Evolutionary conservation across 1,139 yeast species (phyloP), one percentile per base, ranked within the genome.

Genomic region (Meyerozyma sp.): DNA sequence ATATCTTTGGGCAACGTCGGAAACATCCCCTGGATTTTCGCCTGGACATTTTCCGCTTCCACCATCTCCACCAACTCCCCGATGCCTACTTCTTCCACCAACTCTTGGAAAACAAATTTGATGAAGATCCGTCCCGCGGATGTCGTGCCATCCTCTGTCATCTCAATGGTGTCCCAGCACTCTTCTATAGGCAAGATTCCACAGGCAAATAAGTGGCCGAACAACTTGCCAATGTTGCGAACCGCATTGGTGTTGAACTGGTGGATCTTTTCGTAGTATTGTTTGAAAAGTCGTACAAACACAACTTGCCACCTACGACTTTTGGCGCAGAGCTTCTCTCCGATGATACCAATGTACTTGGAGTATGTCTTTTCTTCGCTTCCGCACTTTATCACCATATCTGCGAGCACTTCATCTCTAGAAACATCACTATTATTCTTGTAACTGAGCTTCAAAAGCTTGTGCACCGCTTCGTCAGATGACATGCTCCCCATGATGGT

Each of bases 401-500:
- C 93, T 9, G 79, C 81, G 35, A 88, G 69, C 50, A 78, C 66
- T 27, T 60, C 61, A 32, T 61, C 53, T 16, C 56, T 51, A 8
- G 51, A 49, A n/a, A 49, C 51, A 28, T 50, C 49, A 20, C 63
- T 61, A 0, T 63, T 61, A 40, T 65, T 70, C 5, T 66, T 60
- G 2, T 73, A 60, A 5, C 71, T 63, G 14, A 83, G 57, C 55
- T 75, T 76, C 37, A 87, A 54, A 10, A 93, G 65, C 59, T 91
- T 91, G 62, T 91, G 98, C 0, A 88, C 90, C 1, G 96, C 94
- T 68, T 93, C 99, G 52, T 89, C 96, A 3, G 93, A 82, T 1
- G 95, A 84, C 81, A 91, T 79, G 44, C 96, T 83, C n/a, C 97
- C 88, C 86, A 88, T 90, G 27, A 93, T 70, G 0, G 94, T 84